Base-by-base conservation (phyloP, 768 basidiomycete species). In the Amyloporia xantha region DNA sequence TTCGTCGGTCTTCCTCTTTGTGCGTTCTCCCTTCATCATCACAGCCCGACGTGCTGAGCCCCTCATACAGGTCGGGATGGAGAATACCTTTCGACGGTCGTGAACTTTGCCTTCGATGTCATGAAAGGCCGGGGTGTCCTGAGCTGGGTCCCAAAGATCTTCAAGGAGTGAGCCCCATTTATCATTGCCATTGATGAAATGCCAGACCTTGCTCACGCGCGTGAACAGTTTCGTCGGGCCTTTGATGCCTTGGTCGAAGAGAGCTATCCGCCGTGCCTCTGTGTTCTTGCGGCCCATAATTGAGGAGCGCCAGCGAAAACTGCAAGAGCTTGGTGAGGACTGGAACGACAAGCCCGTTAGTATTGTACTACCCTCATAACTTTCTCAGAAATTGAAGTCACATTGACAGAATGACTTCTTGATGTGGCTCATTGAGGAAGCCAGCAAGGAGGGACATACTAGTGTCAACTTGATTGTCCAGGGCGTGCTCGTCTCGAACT, bases 341-440 rank as follows among this genome's bases (percentile, higher is more conserved):
- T 68, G 65, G 62, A 27, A 44, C 0, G 63, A 66, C 13, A 67
- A 59, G 40, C 65, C 71, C 11, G 70, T 71, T 27, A 0, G 67
- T 55, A 1, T 28, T 41, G 38, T 36, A 46, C 19, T 5, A 7
- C n/a, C 19, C 13, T 19, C 19, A 11, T n/a, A 50, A 5, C 5
- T 40, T 21, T 5, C n/a, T 40, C 23, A 27, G 3, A 5, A 25
- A 28, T 44, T 39, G 49, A 5, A 15, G 20, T 27, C 25, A n/a
- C 35, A 30, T 20, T 26, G 2, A 2, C 2, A 68, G 70, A 59
- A 61, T 7, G 68, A 71, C 43, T 25, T 68, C 27, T 44, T 71
- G 2, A 54, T 59, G 0, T 68, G 67, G 64, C 21, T 66, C 21
- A 58, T 71, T 46, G 63, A 65, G 4, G 59, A 49, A 1, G 64